phyloP scores from a whole-genome alignment of 768 basidiomycete genomes.

The Leccinum incarnatum region DNA sequence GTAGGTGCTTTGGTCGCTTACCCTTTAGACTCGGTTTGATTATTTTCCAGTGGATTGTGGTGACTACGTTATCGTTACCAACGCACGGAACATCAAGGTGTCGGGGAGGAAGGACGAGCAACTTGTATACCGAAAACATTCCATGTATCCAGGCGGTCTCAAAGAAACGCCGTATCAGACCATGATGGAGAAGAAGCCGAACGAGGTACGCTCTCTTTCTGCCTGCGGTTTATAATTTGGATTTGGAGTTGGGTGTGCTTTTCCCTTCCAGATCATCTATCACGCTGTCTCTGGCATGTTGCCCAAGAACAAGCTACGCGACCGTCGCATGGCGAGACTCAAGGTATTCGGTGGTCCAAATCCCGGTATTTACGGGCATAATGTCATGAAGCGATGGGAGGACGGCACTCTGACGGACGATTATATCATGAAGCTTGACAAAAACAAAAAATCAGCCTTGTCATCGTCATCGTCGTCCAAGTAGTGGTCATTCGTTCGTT shows the following conservation, averaged over 20 bases:
- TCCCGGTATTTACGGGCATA: constrained; percentile 72
- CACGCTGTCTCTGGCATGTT: constrained; percentile 98
- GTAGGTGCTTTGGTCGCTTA: constrained; percentile 42
- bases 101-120: constrained; percentile 90
- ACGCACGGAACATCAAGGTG: constrained; percentile 77
- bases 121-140: constrained; percentile 82
- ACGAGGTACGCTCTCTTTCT: constrained; percentile 61
- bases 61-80: constrained; percentile 96
- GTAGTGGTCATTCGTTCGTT: constrained; percentile 9
- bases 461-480: constrained; percentile 3
- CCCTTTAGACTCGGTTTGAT: neutral
- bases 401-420: constrained; percentile 64
- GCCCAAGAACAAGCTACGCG: constrained; percentile 95
- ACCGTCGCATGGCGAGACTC: constrained; percentile 81
- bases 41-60: constrained; percentile 82
- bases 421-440: constrained; percentile 29
- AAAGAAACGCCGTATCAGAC: constrained; percentile 85
- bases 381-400: constrained; percentile 82
- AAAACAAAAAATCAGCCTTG: constrained; percentile 13
- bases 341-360: constrained; percentile 82
- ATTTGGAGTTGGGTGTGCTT: neutral
- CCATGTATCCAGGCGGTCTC: constrained; percentile 91
- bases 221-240: neutral
- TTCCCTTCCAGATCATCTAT: constrained; percentile 72
- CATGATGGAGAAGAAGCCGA: constrained; percentile 84